phyloP scores from a whole-genome alignment of 352 stramenopile species.

The Phytophthora citrophthora region DNA sequence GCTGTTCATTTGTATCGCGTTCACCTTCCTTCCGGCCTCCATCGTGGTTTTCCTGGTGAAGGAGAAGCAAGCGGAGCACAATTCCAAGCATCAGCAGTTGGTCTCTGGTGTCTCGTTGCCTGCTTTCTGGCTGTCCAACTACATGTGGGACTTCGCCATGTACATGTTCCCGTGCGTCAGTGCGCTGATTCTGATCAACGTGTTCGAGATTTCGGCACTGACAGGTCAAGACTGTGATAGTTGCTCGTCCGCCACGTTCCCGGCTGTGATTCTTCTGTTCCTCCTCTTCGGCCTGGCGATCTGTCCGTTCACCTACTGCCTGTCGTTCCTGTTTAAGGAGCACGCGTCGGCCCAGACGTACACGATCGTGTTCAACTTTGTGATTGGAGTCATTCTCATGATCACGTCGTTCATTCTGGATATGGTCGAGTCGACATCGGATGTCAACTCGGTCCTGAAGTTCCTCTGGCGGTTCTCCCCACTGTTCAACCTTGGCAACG shows the following conservation, averaged over 20 bases:
- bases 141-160: constrained; percentile 89
- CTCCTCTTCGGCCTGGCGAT: constrained; percentile 68
- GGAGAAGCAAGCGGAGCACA: constrained; percentile 88
- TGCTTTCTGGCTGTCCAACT: constrained; percentile 96
- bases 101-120: constrained; percentile 92
- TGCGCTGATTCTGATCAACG: constrained; percentile 41
- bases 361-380: constrained; percentile 66
- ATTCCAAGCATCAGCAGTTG: constrained; percentile 96
- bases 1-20: constrained; percentile 87
- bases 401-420: constrained; percentile 62
- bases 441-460: constrained; percentile 49
- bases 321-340: constrained; percentile 67
- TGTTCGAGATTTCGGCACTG: constrained; percentile 40
- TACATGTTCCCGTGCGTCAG: constrained; percentile 72
- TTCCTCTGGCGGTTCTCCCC: constrained; percentile 73
- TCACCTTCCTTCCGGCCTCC: constrained; percentile 88
- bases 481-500: constrained; percentile 55
- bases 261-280: constrained; percentile 61
- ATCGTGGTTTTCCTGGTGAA: constrained; percentile 94
- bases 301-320: constrained; percentile 62
- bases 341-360: constrained; percentile 58
- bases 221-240: constrained; percentile 31
- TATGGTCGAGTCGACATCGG: constrained; percentile 37
- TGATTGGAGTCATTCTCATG: constrained; percentile 67
- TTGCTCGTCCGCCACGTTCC: constrained; percentile 38